phyloP scores from a whole-genome alignment of 2,329 filamentous ascomycete species.

The Chaetomiaceae sp. region DNA sequence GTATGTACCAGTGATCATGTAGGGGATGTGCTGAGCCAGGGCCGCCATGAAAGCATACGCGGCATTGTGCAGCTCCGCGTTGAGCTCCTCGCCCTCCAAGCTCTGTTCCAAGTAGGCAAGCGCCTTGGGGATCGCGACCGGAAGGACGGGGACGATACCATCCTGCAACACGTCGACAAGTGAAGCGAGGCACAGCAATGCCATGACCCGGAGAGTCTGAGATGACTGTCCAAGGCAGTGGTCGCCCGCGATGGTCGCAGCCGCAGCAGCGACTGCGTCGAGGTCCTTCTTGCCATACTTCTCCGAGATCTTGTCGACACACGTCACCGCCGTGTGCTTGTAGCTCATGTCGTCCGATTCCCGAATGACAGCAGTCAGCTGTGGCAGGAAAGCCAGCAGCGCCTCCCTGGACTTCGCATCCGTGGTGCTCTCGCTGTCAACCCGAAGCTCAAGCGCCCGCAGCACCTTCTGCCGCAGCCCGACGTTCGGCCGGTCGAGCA shows the following conservation, averaged over 20 bases:
- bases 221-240: conserved; percentile 73
- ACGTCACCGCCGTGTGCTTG: conserved; percentile 81
- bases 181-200: conserved; percentile 83
- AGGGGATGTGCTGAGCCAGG: conserved; percentile 78
- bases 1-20: conserved; percentile 76
- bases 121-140: conserved; percentile 66
- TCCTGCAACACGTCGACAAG: conserved; percentile 85
- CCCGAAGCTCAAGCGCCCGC: conserved; percentile 73
- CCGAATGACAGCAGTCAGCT: conserved; percentile 71
- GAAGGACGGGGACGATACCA: conserved; percentile 77
- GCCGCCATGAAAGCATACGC: conserved; percentile 75
- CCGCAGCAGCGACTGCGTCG: conserved; percentile 69
- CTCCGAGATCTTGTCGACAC: conserved; percentile 88
- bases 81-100: conserved; percentile 47
- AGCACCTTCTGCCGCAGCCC: conserved; percentile 75
- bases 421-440: conserved; percentile 66
- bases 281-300: conserved; percentile 93
- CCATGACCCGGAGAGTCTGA: conserved; percentile 70
- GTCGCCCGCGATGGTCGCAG: conserved; percentile 69
- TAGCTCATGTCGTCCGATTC: conserved; percentile 68
- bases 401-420: conserved; percentile 64
- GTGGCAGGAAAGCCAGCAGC: conserved; percentile 73
- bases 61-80: conserved; percentile 71
- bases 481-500: conserved; percentile 72
- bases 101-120: conserved; percentile 67